phyloP scores from a whole-genome alignment of 2,329 filamentous ascomycete species.

The Cercospora sesami region DNA sequence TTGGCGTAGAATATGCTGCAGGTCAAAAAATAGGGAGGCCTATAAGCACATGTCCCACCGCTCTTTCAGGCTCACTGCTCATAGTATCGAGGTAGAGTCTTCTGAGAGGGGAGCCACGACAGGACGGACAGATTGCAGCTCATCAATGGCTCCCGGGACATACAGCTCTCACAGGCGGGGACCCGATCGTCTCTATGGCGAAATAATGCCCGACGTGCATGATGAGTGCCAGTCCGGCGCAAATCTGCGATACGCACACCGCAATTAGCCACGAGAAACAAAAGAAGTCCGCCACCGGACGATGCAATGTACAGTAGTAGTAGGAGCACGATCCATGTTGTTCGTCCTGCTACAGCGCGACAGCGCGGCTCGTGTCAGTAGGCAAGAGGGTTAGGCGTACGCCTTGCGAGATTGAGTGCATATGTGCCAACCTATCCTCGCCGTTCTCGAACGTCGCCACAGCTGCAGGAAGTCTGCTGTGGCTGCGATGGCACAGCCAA shows the following conservation, averaged over 20 bases:
- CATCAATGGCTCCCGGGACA: background rate
- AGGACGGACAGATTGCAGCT: background rate
- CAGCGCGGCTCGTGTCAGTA: background rate
- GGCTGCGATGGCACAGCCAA: background rate
- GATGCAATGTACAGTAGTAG: conserved; percentile 1
- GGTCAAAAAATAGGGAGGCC: background rate
- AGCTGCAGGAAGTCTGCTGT: background rate
- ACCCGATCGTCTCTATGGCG: background rate
- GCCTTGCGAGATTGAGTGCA: background rate
- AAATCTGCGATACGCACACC: background rate
- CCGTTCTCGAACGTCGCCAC: background rate
- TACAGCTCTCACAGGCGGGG: background rate
- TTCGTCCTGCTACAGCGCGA: background rate
- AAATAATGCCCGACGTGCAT: conserved; percentile 2
- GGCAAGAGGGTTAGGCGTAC: background rate
- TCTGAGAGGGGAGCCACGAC: conserved; percentile 2
- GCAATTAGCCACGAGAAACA: background rate
- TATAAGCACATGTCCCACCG: background rate
- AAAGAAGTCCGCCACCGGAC: background rate
- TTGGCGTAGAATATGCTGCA: background rate
- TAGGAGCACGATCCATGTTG: background rate
- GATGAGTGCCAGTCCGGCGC: background rate
- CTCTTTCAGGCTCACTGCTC: background rate
- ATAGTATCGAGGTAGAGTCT: background rate
- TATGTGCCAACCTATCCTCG: background rate